phyloP scores from a whole-genome alignment of 495 filamentous ascomycete species.

The Trichodelitschia bisporula region DNA sequence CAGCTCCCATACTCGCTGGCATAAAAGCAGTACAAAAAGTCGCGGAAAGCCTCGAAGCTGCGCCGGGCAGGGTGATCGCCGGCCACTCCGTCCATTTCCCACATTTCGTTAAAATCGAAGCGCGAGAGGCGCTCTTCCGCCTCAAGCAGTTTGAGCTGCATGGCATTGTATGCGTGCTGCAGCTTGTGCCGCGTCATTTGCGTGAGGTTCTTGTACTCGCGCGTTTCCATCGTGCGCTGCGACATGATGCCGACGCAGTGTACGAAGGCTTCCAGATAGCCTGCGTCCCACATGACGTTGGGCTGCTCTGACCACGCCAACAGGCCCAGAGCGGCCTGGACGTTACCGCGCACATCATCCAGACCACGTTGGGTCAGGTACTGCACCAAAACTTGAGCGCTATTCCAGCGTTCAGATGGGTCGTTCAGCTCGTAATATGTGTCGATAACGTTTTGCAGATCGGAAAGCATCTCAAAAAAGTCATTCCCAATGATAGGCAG shows the following conservation, averaged over 20 bases:
- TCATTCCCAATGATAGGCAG: constrained; percentile 11
- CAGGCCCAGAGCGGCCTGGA: constrained; percentile 32
- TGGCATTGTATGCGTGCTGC: constrained; percentile 33
- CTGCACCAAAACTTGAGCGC: constrained; percentile 8
- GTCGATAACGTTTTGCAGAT: constrained; percentile 10
- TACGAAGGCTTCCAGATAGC: constrained; percentile 42
- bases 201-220: constrained; percentile 32
- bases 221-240: constrained; percentile 23
- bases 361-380: constrained; percentile 12
- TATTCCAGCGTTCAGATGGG: constrained; percentile 4
- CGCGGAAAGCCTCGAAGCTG: constrained; percentile 28
- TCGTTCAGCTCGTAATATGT: constrained; percentile 12
- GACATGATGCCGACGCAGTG: constrained; percentile 42
- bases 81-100: constrained; percentile 18
- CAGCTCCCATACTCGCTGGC: constrained; percentile 25
- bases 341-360: constrained; percentile 39
- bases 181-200: constrained; percentile 38
- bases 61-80: constrained; percentile 16
- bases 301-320: constrained; percentile 37
- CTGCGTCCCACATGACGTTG: constrained; percentile 34
- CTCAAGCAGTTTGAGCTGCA: constrained; percentile 33
- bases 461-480: constrained; percentile 10
- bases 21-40: constrained; percentile 31
- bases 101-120: constrained; percentile 40
- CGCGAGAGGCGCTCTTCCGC: constrained; percentile 30